Conservation (phyloP, 208 protist species). For the Sergeia podlipaevii region DNA sequence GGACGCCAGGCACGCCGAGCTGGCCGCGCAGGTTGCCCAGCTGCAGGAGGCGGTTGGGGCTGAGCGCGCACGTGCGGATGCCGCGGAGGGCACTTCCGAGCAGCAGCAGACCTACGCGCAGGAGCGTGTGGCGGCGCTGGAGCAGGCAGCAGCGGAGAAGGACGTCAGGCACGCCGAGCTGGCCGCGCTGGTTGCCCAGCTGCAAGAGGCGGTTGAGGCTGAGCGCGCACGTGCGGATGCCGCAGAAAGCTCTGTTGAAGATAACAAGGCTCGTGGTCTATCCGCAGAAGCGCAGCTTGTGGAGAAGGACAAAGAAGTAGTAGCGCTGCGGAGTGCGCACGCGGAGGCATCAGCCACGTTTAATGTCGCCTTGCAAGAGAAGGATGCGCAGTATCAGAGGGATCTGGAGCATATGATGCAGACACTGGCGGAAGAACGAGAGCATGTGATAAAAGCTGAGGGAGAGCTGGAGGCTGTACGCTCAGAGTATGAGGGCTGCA, state of each 20-base stretch:
- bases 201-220: slow-evolving; percentile 14
- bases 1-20: not conserved
- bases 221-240: not conserved
- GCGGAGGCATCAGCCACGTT: slow-evolving; percentile 4
- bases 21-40: not conserved
- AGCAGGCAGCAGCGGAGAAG: slow-evolving; percentile 12
- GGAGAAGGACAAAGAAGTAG: slow-evolving; percentile 4
- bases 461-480: slow-evolving; percentile 1
- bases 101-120: slow-evolving; percentile 10
- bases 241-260: no score
- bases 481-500: not conserved
- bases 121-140: slow-evolving; percentile 8
- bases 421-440: not conserved
- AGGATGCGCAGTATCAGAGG: not conserved
- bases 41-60: slow-evolving; percentile 8
- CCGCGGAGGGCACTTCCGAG: slow-evolving; percentile 6
- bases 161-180: not conserved
- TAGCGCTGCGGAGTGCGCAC: slow-evolving; percentile 1
- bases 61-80: slow-evolving; percentile 11
- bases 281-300: slow-evolving; percentile 4
- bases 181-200: slow-evolving; percentile 1
- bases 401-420: slow-evolving; percentile 3
- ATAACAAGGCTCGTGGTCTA: no score
- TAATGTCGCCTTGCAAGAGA: not conserved
- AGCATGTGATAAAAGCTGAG: not conserved